A percentile compares a stretch with the other conserved stretches of the same genome.
These are phyloP conservation scores for Lachancea fermentati DNA, from an alignment of 805 yeast genomes.

Conservation along the genomic window DNA sequence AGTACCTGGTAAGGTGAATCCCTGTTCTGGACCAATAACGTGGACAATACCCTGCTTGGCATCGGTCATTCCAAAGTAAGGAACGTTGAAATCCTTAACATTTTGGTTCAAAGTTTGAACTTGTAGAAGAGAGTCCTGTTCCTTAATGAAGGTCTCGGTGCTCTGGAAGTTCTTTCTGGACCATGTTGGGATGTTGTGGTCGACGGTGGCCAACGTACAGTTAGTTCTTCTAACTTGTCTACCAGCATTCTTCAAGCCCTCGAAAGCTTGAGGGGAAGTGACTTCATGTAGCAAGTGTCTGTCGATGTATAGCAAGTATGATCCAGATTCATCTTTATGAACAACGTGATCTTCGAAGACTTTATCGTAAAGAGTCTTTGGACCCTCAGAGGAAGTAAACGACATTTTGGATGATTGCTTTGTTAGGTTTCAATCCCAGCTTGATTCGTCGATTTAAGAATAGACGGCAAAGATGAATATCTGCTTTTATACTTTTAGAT, in stretches of 20 bases:
- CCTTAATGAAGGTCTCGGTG: conserved; percentile 75
- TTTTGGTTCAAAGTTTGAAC: conserved; percentile 89
- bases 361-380: conserved; percentile 88
- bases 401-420: neutral
- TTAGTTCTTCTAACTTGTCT: conserved; percentile 87
- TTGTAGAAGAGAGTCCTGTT: conserved; percentile 88
- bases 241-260: conserved; percentile 83
- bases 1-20: conserved; percentile 96
- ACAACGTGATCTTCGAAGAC: conserved; percentile 94
- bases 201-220: conserved; percentile 92
- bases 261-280: conserved; percentile 98
- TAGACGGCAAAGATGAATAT: no score
- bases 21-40: conserved; percentile 98
- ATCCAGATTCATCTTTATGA: conserved; percentile 81
- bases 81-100: conserved; percentile 81
- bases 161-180: conserved; percentile 74
- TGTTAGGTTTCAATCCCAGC: neutral
- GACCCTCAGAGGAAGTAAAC: conserved; percentile 32
- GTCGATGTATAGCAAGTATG: conserved; percentile 84
- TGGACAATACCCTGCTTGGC: conserved; percentile 97
- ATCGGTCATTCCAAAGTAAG: conserved; percentile 93
- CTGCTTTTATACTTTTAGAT: neutral
- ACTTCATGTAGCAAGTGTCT: conserved; percentile 98
- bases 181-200: conserved; percentile 94
- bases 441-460: neutral